These are phyloP conservation scores for Cinchona pubescens DNA, from an alignment of 257 asterid species.

Conservation along the genomic window DNA sequence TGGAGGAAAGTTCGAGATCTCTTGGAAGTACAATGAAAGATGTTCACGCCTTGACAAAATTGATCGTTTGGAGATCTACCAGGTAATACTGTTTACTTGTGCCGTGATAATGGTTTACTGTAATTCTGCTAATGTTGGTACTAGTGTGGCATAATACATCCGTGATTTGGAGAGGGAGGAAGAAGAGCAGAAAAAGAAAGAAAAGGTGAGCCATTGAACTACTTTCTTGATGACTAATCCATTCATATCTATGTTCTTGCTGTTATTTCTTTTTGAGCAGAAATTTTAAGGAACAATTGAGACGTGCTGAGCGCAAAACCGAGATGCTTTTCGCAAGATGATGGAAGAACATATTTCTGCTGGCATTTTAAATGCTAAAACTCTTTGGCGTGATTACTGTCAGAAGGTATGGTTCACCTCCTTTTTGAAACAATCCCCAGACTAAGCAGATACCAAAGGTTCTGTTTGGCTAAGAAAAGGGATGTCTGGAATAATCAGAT, in stretches of 20 bases:
- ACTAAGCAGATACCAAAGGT: not conserved
- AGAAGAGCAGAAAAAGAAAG: conserved; percentile 81
- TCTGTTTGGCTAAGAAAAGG: conserved; percentile 5
- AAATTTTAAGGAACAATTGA: conserved; percentile 65
- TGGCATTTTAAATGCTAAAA: conserved; percentile 83
- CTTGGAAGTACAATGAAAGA: conserved; percentile 92
- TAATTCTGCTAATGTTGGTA: conserved; percentile 8
- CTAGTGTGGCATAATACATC: conserved; percentile 68
- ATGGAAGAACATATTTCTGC: conserved; percentile 82
- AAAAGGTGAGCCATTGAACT: conserved; percentile 49
- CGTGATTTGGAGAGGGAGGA: conserved; percentile 96
- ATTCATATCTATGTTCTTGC: not conserved
- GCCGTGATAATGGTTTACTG: not conserved
- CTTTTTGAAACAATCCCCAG: too few relatives aligned
- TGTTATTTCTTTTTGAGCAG: not conserved
- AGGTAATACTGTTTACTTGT: conserved; percentile 40
- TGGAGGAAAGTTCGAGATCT: conserved; percentile 98
- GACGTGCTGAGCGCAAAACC: conserved; percentile 87
- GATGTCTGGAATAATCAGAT: conserved; percentile 3
- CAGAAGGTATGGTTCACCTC: conserved; percentile 45
- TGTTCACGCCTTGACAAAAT: conserved; percentile 87
- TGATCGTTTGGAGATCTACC: conserved; percentile 83
- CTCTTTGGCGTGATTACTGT: conserved; percentile 89
- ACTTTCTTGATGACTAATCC: not conserved
- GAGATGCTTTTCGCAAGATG: conserved; percentile 87